Base-by-base conservation (phyloP, 768 basidiomycete genomes). In the Serendipita sp. region DNA sequence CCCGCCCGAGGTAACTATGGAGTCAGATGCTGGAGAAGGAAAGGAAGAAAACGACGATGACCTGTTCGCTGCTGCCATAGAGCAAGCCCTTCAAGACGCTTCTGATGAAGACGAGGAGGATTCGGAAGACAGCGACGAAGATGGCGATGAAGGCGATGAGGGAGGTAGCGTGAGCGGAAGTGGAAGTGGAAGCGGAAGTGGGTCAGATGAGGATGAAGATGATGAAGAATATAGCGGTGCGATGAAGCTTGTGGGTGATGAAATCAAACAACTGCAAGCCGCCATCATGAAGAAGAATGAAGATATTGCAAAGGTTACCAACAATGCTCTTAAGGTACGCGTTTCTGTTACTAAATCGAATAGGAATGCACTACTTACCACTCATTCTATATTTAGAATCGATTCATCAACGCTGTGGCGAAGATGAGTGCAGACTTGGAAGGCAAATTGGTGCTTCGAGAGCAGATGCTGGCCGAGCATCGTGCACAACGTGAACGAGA, bases 321-420 rank as follows among this genome's bases (percentile, higher is more conserved):
- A 96, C 72, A 87, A 88, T 43, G 80, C 95, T 64, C 91, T 96
- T 71, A 85, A 83, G 78, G 91, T 89, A 66, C 37, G 75, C 69
- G 31, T 11, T 36, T 50, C 48, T 8, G n/a, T 50, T n/a, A n/a
- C 31, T 43, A 29, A 33, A 3, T 46, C 62, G 43, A 6, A 1
- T 27, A 58, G 36, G 18, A 29, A 62, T 23, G 23, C 10, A 45
- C n/a, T n/a, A 15, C 2, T 10, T 29, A 5, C 16, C 27, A 64
- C 0, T 50, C 0, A 18, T 16, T 5, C 31, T 43, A 23, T 65
- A 62, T 18, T 3, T 69, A 93, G 87, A 87, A 87, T 81, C 92
- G 92, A 40, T 94, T 95, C 74, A 91, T 94, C 72, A 93, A 95
- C 71, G 87, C 88, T 16, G 74, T 94, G 69, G 89, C 85, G 77